A percentile compares a stretch with the other conserved stretches of the same genome.
These are phyloP conservation scores for Fusarium acutatum DNA, from an alignment of 2,329 filamentous ascomycete species.

Conservation along the genomic window DNA sequence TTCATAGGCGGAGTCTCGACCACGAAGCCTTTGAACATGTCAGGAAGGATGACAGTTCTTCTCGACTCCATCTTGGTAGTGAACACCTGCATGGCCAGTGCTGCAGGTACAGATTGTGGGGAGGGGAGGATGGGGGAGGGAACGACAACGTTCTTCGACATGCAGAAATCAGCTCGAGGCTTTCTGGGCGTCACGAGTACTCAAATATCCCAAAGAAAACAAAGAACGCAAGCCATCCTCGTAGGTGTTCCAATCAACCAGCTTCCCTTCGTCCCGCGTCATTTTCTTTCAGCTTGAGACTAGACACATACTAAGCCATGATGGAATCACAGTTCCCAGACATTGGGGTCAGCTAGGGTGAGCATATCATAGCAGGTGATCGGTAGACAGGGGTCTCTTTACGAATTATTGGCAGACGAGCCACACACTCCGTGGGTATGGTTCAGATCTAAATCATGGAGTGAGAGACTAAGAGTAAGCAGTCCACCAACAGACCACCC, in stretches of 20 bases:
- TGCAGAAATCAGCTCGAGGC: not conserved
- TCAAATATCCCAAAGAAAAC: not conserved
- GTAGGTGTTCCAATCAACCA: not conserved
- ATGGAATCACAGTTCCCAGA: not conserved
- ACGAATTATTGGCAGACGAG: not conserved
- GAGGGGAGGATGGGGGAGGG: not conserved
- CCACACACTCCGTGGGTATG: not conserved
- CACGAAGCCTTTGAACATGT: constrained; percentile 6
- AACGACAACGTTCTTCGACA: not conserved
- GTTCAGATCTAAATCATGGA: not conserved
- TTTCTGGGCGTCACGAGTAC: not conserved
- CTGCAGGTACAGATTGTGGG: not conserved
- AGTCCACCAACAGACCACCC: not conserved
- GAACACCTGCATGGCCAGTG: not conserved
- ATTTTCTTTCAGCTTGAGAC: not conserved
- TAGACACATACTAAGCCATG: not conserved
- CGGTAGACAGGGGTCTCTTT: not conserved
- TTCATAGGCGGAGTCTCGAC: constrained; percentile 1
- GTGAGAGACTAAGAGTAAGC: not conserved
- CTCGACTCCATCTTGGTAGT: not conserved
- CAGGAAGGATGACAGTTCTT: not conserved
- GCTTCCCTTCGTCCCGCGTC: not conserved
- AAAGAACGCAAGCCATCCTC: not conserved
- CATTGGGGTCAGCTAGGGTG: not conserved
- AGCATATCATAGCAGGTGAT: not conserved